Evolutionary conservation across 2,329 filamentous ascomycete species (phyloP).

Genomic region (Teratosphaeria destructans): DNA sequence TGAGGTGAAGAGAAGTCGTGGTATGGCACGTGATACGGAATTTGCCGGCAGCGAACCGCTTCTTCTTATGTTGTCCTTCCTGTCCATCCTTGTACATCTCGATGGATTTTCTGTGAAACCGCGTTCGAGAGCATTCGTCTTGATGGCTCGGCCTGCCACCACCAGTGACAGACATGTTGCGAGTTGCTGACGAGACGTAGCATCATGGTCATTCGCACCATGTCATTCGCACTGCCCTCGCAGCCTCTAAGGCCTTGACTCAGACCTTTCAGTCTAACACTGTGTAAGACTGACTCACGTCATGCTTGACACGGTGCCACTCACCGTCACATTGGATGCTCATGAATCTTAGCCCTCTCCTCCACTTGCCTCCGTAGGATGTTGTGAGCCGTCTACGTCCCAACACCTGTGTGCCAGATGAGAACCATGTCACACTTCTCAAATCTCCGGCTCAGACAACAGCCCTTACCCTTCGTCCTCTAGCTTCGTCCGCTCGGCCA

Average conservation of each 20-base stretch:
- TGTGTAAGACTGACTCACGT: background rate
- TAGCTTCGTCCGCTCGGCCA: background rate
- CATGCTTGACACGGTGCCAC: background rate
- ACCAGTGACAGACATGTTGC: background rate
- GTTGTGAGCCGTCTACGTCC: background rate
- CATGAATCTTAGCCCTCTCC: background rate
- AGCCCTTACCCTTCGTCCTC: background rate
- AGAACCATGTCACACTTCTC: background rate
- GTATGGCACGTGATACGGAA: background rate
- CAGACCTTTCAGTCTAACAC: background rate
- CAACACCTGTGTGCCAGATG: background rate
- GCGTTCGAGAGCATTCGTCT: background rate
- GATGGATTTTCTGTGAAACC: background rate
- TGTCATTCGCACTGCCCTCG: too few relatives aligned
- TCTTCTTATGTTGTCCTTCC: background rate
- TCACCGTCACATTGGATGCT: background rate
- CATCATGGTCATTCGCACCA: background rate
- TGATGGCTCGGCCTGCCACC: background rate
- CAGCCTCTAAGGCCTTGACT: too few relatives aligned
- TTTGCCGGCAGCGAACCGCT: background rate
- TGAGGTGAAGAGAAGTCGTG: background rate
- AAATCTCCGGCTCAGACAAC: background rate
- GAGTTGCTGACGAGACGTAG: background rate
- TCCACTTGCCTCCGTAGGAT: background rate
- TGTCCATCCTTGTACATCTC: background rate